Base-by-base conservation (phyloP, 306 rosid species). In the Quercus gilva region DNA sequence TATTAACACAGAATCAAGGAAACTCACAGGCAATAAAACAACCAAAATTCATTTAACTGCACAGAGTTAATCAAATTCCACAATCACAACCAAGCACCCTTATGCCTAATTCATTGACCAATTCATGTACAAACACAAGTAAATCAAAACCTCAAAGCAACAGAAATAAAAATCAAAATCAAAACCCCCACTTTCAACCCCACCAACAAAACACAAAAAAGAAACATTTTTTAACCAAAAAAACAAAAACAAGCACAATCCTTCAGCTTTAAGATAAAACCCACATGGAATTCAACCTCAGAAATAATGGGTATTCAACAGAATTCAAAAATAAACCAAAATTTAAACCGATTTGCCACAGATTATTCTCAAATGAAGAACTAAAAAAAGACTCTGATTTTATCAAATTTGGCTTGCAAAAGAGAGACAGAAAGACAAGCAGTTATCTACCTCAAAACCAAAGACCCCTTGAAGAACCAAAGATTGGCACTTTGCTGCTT, bases 381-480 rank as follows among this genome's bases (percentile, higher is more conserved):
- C 23, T n/a, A 58, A 29, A 41, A 29, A 28, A 65, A 15, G 41
- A 80, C 82, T 81, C 69, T 8, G 69, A 80, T 77, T 43, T 43
- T 1, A 56, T 33, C 15, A 64, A 59, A 8, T 52, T 57, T 11
- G 7, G 53, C 77, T 6, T 74, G 19, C 28, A 20, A 10, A 63
- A 63, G 18, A 14, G 49, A 57, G 23, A 35, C 15, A 56, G 58
- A 71, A 74, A 69, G 56, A 71, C 7, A 21, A 67, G 73, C 9
- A 49, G 60, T 70, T 79, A 10, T 74, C 35, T 84, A 89, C 93
- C 93, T 85, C 59, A 33, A 28, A 75, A 43, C 71, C 74, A 2
- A 55, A 76, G 75, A 52, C 57, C 64, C 74, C 74, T 63, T 5
- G 80, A 74, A 37, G 74, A 70, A 84, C 81, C 76, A 74, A 51